A percentile compares a stretch with the other conserved stretches of the same genome.
These are phyloP conservation scores for Picochlorum sp. DNA, from an alignment of 139 green algal species.

Conservation along the genomic window DNA sequence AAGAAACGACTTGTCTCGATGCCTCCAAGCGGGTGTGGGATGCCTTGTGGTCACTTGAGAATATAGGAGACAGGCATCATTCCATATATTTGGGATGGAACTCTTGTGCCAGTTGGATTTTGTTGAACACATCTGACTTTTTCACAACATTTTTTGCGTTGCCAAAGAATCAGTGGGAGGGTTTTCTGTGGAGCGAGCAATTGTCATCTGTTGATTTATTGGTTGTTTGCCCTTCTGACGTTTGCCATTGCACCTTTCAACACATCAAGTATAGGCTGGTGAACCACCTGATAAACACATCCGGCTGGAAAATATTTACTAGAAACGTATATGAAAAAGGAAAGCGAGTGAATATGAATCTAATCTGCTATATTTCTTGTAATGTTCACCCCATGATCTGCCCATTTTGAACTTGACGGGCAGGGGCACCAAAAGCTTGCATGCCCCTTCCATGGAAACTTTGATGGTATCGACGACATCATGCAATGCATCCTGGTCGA, in stretches of 20 bases:
- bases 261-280: slow-evolving; percentile 76
- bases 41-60: slow-evolving; percentile 73
- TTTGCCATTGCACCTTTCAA: slow-evolving; percentile 66
- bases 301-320: slow-evolving; percentile 62
- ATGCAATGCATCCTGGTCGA: slow-evolving; percentile 25
- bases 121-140: slow-evolving; percentile 75
- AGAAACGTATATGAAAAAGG: slow-evolving; percentile 20
- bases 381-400: slow-evolving; percentile 52
- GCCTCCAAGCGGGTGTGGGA: slow-evolving; percentile 60
- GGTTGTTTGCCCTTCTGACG: slow-evolving; percentile 73
- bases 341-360: too few species aligned
- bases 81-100: slow-evolving; percentile 96
- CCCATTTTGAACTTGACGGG: slow-evolving; percentile 58
- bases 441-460: slow-evolving; percentile 48
- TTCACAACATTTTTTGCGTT: slow-evolving; percentile 91
- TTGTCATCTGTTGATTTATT: slow-evolving; percentile 79
- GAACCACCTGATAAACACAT: slow-evolving; percentile 60
- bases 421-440: slow-evolving; percentile 45
- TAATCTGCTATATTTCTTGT: background rate
- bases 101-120: slow-evolving; percentile 54
- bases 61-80: slow-evolving; percentile 72
- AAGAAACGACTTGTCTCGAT: slow-evolving; percentile 28
- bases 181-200: slow-evolving; percentile 81
- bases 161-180: slow-evolving; percentile 65
- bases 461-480: slow-evolving; percentile 33